Conservation (phyloP, 2,329 filamentous ascomycete species). For the Neonectria punicea region DNA sequence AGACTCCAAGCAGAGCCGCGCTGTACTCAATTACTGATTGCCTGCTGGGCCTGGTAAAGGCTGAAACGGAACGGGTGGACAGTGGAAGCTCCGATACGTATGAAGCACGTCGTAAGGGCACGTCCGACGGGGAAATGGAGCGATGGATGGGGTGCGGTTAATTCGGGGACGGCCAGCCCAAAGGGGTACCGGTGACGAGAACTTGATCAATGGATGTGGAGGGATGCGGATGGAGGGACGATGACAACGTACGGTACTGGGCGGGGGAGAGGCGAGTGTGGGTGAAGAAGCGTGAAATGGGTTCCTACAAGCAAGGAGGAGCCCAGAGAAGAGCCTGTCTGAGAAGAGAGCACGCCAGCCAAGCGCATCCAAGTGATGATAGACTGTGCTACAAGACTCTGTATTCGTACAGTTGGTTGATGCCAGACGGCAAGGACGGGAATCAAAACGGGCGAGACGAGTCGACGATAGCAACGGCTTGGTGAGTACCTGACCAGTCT, state of each 20-base stretch:
- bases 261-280: conserved; percentile 6
- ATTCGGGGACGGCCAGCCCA: conserved; percentile 7
- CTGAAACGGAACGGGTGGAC: conserved; percentile 14
- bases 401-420: not conserved
- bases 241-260: conserved; percentile 14
- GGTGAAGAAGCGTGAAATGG: not conserved
- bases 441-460: not conserved
- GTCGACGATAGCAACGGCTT: not conserved
- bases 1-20: conserved; percentile 9
- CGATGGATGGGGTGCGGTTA: conserved; percentile 10
- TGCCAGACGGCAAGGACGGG: not conserved
- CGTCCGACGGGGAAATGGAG: conserved; percentile 9
- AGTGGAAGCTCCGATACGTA: conserved; percentile 3
- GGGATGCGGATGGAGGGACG: conserved; percentile 12
- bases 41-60: not conserved
- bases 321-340: not conserved
- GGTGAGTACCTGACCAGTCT: not conserved
- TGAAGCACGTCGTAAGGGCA: not conserved
- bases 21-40: conserved; percentile 10
- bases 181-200: conserved; percentile 16
- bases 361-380: not conserved
- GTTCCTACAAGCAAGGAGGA: too few species aligned
- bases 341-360: not conserved
- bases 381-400: not conserved
- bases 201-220: conserved; percentile 2